phyloP scores from a whole-genome alignment of 495 filamentous ascomycete genomes.

The Aspergillus campestris region DNA sequence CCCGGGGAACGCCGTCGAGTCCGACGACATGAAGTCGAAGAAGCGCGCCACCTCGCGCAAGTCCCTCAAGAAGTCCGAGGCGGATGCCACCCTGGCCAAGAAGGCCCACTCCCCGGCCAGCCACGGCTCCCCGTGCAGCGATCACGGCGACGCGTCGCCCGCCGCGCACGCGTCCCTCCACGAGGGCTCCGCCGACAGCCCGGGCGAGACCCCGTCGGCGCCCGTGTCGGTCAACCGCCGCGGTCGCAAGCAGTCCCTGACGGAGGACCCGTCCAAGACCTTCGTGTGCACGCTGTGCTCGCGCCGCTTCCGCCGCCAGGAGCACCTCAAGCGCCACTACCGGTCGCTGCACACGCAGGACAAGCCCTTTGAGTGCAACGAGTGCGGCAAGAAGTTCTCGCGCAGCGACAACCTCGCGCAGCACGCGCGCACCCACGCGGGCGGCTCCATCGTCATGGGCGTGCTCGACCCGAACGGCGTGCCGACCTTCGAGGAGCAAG shows the following conservation, averaged over 20 bases:
- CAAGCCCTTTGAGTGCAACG: slow-evolving; percentile 94
- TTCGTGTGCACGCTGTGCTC: slow-evolving; percentile 95
- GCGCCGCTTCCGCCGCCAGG: slow-evolving; percentile 95
- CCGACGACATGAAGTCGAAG: slow-evolving; percentile 50
- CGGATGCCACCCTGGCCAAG: slow-evolving; percentile 7
- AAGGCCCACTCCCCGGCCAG: slow-evolving; percentile 20
- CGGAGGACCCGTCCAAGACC: slow-evolving; percentile 96
- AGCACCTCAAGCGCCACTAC: slow-evolving; percentile 98
- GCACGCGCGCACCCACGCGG: slow-evolving; percentile 89
- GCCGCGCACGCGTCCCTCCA: slow-evolving; percentile 8
- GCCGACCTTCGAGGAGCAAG: slow-evolving; percentile 41
- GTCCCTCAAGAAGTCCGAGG: slow-evolving; percentile 41
- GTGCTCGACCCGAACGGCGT: slow-evolving; percentile 62
- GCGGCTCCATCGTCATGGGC: slow-evolving; percentile 81
- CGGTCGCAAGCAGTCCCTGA: slow-evolving; percentile 96
- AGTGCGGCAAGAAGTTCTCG: slow-evolving; percentile 99
- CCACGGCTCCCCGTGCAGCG: slow-evolving; percentile 4
- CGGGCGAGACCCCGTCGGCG: slow-evolving; percentile 29
- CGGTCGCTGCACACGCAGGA: slow-evolving; percentile 96
- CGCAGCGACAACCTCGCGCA: slow-evolving; percentile 95
- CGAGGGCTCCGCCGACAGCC: slow-evolving; percentile 10
- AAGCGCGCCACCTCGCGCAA: slow-evolving; percentile 42
- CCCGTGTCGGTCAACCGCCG: slow-evolving; percentile 75
- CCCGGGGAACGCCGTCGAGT: slow-evolving; percentile 17
- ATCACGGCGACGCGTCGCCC: neutral